Evolutionary conservation across 495 filamentous ascomycete genomes (phyloP).

Genomic region (Penicillium cosmopolitanum): DNA sequence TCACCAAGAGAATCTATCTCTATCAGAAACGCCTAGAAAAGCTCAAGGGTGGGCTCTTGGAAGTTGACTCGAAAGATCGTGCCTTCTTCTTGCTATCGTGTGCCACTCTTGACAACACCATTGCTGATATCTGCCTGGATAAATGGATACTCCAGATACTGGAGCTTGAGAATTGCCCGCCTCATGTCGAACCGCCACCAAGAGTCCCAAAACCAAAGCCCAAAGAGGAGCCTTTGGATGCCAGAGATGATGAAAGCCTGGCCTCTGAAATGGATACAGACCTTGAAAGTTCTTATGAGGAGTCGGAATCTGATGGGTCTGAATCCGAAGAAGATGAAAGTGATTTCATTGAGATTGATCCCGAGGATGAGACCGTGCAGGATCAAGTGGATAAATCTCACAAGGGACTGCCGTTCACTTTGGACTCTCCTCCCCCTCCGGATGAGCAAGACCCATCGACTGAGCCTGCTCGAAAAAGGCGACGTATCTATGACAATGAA

Average conservation of each 20-base stretch:
- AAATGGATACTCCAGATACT: slow-evolving; percentile 60
- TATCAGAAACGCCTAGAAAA: slow-evolving; percentile 48
- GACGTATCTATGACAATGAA: slow-evolving; percentile 4
- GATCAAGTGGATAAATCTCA: not conserved
- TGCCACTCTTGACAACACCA: slow-evolving; percentile 58
- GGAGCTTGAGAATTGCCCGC: slow-evolving; percentile 50
- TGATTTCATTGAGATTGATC: not conserved
- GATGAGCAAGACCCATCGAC: not conserved
- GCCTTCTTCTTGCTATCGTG: slow-evolving; percentile 54
- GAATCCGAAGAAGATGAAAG: not conserved
- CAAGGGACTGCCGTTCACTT: not conserved
- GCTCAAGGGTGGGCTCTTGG: slow-evolving; percentile 51
- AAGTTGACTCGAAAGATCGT: slow-evolving; percentile 51
- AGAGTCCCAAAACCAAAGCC: slow-evolving; percentile 26
- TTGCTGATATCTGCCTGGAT: slow-evolving; percentile 60
- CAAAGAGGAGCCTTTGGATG: slow-evolving; percentile 18
- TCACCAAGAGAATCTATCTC: not conserved
- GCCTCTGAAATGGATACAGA: slow-evolving; percentile 19
- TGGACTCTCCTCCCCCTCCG: not conserved
- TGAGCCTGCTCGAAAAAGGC: slow-evolving; percentile 9
- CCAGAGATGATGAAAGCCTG: slow-evolving; percentile 45
- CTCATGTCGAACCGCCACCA: slow-evolving; percentile 38
- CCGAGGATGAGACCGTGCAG: not conserved
- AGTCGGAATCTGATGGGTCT: not conserved
- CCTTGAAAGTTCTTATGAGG: not conserved